Percentiles rank a stretch among this genome's conserved stretches.
Evolutionary conservation across 805 yeast species (phyloP).

Genomic region (Priceomyces haplophilus): DNA sequence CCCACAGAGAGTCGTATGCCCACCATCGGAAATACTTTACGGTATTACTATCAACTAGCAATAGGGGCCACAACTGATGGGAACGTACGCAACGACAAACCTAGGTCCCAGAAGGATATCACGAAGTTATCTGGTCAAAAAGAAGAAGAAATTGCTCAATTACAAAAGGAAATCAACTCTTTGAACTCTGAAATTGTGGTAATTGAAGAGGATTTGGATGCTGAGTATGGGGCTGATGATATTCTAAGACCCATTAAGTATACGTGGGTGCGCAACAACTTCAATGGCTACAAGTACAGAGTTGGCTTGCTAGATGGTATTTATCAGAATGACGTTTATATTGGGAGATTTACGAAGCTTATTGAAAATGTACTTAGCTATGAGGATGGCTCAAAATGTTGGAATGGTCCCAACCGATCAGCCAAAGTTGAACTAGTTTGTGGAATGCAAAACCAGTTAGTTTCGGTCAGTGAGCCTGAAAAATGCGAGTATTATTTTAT

Average conservation of each 20-base stretch:
- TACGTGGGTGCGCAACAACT: conserved; percentile 43
- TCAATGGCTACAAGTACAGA: conserved; percentile 71
- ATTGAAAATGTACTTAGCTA: conserved; percentile 39
- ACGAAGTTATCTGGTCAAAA: background rate
- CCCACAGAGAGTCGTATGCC: conserved; percentile 10
- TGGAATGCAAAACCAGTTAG: conserved; percentile 52
- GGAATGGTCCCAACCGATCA: conserved; percentile 90
- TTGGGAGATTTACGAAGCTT: conserved; percentile 45
- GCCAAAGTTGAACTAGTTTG: conserved; percentile 65
- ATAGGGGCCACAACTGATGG: background rate
- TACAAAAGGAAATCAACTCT: conserved; percentile 15
- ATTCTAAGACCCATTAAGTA: conserved; percentile 58
- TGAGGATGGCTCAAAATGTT: conserved; percentile 72
- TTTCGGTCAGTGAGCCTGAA: conserved; percentile 82
- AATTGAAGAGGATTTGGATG: conserved; percentile 20
- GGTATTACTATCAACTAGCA: conserved; percentile 18
- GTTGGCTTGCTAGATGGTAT: conserved; percentile 56
- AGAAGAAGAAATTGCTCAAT: conserved; percentile 11
- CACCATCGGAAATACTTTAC: conserved; percentile 22
- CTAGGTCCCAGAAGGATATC: background rate
- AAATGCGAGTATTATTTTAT: conserved; percentile 73
- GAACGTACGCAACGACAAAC: background rate
- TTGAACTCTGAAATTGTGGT: conserved; percentile 12
- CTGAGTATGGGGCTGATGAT: conserved; percentile 58
- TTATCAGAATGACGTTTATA: conserved; percentile 50